phyloP scores from a whole-genome alignment of 148 eudicot species.

The Selenicereus undatus region DNA sequence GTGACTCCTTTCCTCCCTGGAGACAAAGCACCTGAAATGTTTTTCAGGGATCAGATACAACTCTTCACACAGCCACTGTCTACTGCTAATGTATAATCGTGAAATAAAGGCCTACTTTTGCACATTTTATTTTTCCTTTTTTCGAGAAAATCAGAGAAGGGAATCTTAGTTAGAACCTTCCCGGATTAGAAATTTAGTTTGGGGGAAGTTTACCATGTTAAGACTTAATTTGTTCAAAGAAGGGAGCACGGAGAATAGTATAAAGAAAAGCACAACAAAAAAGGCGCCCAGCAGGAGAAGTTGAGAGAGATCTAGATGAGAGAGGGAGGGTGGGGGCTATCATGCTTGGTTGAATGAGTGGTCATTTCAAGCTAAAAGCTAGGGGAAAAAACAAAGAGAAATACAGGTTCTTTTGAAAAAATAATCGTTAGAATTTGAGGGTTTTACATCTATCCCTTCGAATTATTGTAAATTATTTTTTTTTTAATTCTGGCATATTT shows the following conservation, averaged over 20 bases:
- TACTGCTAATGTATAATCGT: neutral
- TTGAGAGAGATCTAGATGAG: neutral
- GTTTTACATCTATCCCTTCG: too few species aligned
- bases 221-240: neutral
- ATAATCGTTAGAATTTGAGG: too few species aligned
- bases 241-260: neutral
- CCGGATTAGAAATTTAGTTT: neutral
- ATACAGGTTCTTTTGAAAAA: too few species aligned
- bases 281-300: neutral
- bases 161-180: conserved; percentile 1
- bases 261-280: neutral
- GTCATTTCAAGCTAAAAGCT: conserved; percentile 5
- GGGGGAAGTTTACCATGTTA: neutral
- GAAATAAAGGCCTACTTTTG: neutral
- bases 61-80: neutral
- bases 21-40: neutral
- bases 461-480: too few species aligned
- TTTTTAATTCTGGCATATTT: too few species aligned
- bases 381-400: too few species aligned
- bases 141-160: neutral
- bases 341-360: neutral
- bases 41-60: neutral
- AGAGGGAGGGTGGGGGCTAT: neutral
- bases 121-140: neutral
- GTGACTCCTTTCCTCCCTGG: neutral